Evolutionary conservation across 2,329 filamentous ascomycete species (phyloP).

Genomic region (Penicillium sp.): DNA sequence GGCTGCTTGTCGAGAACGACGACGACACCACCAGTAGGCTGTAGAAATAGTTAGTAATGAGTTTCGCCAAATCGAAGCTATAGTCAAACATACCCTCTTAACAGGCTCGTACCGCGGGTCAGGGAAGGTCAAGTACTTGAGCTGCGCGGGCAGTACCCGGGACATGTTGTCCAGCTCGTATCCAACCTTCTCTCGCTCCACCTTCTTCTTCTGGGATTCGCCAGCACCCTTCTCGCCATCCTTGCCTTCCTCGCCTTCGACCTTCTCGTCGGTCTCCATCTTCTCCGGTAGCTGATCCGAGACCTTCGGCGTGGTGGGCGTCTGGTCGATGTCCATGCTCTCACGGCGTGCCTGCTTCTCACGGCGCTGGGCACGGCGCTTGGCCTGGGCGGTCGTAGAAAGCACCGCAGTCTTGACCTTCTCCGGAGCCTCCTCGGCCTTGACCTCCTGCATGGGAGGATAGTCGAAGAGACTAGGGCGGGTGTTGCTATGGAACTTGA

Average conservation of each 20-base stretch:
- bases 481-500: conserved; percentile 94
- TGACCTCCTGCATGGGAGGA: conserved; percentile 91
- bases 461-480: conserved; percentile 96
- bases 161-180: conserved; percentile 98
- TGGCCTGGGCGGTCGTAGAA: conserved; percentile 94
- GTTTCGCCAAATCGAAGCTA: not conserved
- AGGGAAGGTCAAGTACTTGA: conserved; percentile 93
- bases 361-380: conserved; percentile 89
- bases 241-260: conserved; percentile 55
- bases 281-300: conserved; percentile 63
- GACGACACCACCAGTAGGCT: conserved; percentile 91
- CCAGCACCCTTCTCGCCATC: conserved; percentile 57
- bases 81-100: conserved; percentile 63
- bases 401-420: conserved; percentile 93
- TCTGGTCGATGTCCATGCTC: conserved; percentile 90
- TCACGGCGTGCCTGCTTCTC: conserved; percentile 83
- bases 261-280: conserved; percentile 72
- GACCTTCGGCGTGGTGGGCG: conserved; percentile 68
- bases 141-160: conserved; percentile 81
- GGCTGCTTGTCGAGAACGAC: conserved; percentile 82
- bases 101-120: conserved; percentile 89
- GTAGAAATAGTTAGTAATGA: conserved; percentile 39
- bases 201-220: conserved; percentile 74
- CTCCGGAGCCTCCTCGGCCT: conserved; percentile 86
- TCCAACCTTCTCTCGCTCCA: conserved; percentile 92